Base-by-base conservation (phyloP, 1,284 basidiomycete species). In the Apiotrichum porosum region DNA sequence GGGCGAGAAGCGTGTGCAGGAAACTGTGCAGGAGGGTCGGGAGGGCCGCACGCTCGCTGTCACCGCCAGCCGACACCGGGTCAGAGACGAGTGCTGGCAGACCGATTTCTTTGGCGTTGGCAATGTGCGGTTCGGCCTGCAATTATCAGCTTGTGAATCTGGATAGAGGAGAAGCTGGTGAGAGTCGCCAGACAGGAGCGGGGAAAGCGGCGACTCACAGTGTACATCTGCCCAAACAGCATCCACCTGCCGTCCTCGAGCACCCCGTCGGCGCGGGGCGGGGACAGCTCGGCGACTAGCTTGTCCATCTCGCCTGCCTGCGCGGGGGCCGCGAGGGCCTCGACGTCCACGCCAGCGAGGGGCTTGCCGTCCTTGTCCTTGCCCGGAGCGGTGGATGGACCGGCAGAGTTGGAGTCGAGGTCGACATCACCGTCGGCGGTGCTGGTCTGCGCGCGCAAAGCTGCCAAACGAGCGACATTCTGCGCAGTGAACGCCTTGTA, bases 161-260 rank as follows among this genome's bases (percentile, higher is more conserved):
- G n/a, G n/a, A n/a, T n/a, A n/a, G n/a, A n/a, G n/a, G n/a, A n/a
- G n/a, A n/a, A n/a, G n/a, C n/a, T n/a, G n/a, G 12, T 0, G 42
- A 47, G 28, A 46, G 37, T n/a, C n/a, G n/a, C n/a, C n/a, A n/a
- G n/a, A 28, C 26, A 28, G 8, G 8, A 28, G 12, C 26, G 15
- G 34, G 34, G 34, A 19, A 14, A 3, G 30, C 8, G 30, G 18
- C 23, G 3, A 40, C 63, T 56, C 47, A 69, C 68, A n/a, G 58
- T 62, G 28, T 65, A 66, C 52, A 57, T 53, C 50, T 63, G 48
- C n/a, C 68, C 68, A 46, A 70, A 71, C 33, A 55, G 52, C 58
- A 63, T 61, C 69, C 69, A 71, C 23, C 61, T 34, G n/a, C 65
- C 64, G 5, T 72, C 68, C 37, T 68, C 62, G 9, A 47, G 47